A percentile compares a stretch with the other conserved stretches of the same genome.
These are phyloP conservation scores for Pisolithus sp. DNA, from an alignment of 768 basidiomycete species.

Conservation along the genomic window DNA sequence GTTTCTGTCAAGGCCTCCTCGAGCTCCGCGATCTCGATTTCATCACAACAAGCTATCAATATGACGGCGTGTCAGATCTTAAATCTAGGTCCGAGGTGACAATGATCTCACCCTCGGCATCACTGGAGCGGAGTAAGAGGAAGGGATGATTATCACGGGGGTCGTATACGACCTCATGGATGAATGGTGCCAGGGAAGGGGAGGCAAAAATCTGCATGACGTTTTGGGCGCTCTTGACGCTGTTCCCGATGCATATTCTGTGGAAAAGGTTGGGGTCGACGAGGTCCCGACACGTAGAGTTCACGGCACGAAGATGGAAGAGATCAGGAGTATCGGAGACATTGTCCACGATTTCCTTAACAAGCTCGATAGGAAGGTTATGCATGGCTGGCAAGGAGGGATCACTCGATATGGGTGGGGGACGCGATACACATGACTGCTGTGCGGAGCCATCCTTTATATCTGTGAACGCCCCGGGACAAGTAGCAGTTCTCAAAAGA, in stretches of 20 bases:
- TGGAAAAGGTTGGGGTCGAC: conserved; percentile 22
- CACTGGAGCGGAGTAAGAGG: conserved; percentile 12
- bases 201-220: conserved; percentile 17
- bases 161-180: conserved; percentile 26
- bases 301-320: conserved; percentile 22
- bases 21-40: conserved; percentile 27
- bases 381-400: conserved; percentile 12
- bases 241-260: conserved; percentile 20
- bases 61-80: not conserved
- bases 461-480: not conserved
- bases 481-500: not conserved
- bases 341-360: conserved; percentile 18
- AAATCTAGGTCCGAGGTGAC: not conserved
- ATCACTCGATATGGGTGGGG: not conserved
- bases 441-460: not conserved
- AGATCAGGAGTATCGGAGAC: conserved; percentile 21
- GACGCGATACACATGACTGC: too few species aligned
- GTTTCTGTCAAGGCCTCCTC: conserved; percentile 24
- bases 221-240: conserved; percentile 21
- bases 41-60: conserved; percentile 16
- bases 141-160: conserved; percentile 20
- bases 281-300: conserved; percentile 18
- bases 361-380: conserved; percentile 22
- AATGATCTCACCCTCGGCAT: conserved; percentile 8
- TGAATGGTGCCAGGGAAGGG: conserved; percentile 16